A percentile compares a stretch with the other conserved stretches of the same genome.
phyloP scores from a whole-genome alignment of 1,139 yeast genomes.

The Debaryomycetaceae sp. region DNA sequence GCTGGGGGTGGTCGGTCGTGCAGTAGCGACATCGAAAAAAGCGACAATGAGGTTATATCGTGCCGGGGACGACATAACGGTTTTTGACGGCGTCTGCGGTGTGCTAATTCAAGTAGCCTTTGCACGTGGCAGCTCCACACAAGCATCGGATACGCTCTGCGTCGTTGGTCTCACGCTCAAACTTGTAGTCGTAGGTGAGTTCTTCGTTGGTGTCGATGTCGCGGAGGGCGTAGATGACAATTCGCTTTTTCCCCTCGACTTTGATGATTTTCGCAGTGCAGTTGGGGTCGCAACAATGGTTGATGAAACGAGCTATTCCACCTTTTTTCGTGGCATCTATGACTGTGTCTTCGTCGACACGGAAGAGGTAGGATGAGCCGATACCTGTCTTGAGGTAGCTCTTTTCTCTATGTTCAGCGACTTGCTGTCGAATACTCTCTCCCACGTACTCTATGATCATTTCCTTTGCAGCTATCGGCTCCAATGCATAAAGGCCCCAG shows the following conservation, averaged over 20 bases:
- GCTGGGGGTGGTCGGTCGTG: no score
- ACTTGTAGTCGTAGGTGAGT: conserved; percentile 91
- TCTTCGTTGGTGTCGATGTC: conserved; percentile 91
- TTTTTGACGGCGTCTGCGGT: no score
- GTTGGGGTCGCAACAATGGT: conserved; percentile 96
- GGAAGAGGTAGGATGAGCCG: conserved; percentile 88
- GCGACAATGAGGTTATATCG: no score
- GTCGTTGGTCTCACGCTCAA: conserved; percentile 87
- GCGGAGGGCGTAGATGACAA: conserved; percentile 88
- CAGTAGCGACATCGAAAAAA: no score
- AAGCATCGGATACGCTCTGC: conserved; percentile 87
- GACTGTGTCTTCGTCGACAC: conserved; percentile 92
- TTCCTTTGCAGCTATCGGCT: conserved; percentile 90
- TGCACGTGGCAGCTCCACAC: conserved; percentile 94
- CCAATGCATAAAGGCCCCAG: conserved; percentile 96
- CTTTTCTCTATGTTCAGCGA: conserved; percentile 89
- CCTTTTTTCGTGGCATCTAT: conserved; percentile 98
- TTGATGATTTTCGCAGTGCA: conserved; percentile 96
- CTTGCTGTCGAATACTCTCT: conserved; percentile 88
- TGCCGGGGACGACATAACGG: no score
- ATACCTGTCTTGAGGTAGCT: conserved; percentile 86
- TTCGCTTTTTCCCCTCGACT: conserved; percentile 90
- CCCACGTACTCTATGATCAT: conserved; percentile 99
- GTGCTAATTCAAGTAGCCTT: conserved; percentile 75
- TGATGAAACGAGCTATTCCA: conserved; percentile 92